phyloP scores from a whole-genome alignment of 2,329 filamentous ascomycete species.

The Arthroderma sp. region DNA sequence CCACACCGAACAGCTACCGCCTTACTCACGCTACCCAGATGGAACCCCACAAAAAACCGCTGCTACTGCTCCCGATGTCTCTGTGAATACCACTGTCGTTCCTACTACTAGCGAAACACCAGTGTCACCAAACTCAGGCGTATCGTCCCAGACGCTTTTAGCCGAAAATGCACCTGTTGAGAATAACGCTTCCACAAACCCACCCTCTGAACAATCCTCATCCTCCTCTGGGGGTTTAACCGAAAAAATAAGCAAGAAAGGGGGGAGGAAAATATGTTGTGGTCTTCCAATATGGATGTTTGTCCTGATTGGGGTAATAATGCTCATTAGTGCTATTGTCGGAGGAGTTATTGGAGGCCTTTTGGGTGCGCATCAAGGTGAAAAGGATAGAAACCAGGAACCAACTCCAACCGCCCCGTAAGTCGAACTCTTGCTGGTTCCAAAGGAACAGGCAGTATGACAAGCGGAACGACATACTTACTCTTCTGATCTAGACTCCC shows the following conservation, averaged over 20 bases:
- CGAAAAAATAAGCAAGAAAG: slow-evolving; percentile 33
- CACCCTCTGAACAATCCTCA: slow-evolving; percentile 5
- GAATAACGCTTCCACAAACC: neutral
- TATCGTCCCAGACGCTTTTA: slow-evolving; percentile 19
- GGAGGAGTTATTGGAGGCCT: slow-evolving; percentile 43
- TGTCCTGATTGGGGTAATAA: slow-evolving; percentile 32
- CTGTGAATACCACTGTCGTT: slow-evolving; percentile 27
- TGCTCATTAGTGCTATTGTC: slow-evolving; percentile 38
- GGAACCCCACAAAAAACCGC: slow-evolving; percentile 48
- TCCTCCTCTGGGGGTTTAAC: slow-evolving; percentile 20
- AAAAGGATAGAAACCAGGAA: slow-evolving; percentile 6
- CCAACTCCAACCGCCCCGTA: slow-evolving; percentile 5
- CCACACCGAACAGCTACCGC: slow-evolving; percentile 80
- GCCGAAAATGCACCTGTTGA: slow-evolving; percentile 8
- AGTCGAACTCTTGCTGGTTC: neutral
- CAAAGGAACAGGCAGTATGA: too few species aligned
- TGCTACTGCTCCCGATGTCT: slow-evolving; percentile 33
- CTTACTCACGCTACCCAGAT: slow-evolving; percentile 81
- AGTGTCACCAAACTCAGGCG: slow-evolving; percentile 19
- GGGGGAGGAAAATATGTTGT: slow-evolving; percentile 32
- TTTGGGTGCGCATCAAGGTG: slow-evolving; percentile 32
- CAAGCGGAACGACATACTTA: too few species aligned
- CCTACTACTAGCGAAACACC: slow-evolving; percentile 21
- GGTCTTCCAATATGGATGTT: slow-evolving; percentile 41
- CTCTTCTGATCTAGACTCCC: too few species aligned